phyloP scores from a whole-genome alignment of 179 eudicot species.

The Silene vulgaris region DNA sequence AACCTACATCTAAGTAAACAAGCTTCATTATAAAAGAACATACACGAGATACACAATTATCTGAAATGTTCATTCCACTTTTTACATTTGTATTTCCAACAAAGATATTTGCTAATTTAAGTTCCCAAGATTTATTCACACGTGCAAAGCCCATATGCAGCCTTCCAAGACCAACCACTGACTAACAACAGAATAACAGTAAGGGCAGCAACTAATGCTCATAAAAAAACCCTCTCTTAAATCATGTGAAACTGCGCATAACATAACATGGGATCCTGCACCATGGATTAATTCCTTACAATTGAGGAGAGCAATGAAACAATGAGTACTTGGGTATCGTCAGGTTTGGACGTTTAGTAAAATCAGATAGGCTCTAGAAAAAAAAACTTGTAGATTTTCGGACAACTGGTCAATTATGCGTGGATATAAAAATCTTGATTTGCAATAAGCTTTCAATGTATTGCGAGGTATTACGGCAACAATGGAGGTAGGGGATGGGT shows the following conservation, averaged over 20 bases:
- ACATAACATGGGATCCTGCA: not conserved
- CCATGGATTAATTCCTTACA: not conserved
- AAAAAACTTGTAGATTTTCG: not conserved
- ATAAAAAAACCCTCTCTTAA: no score
- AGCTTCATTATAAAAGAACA: conserved; percentile 12
- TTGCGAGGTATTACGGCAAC: not conserved
- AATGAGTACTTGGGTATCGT: not conserved
- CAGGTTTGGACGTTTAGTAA: not conserved
- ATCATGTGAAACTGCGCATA: no score
- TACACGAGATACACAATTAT: not conserved
- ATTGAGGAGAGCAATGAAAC: not conserved
- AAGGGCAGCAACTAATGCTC: not conserved
- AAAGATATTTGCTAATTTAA: not conserved
- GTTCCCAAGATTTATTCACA: not conserved
- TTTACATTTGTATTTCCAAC: not conserved
- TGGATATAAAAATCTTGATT: not conserved
- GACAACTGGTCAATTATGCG: not conserved
- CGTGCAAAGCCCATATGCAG: not conserved
- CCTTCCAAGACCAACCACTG: not conserved
- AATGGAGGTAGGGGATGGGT: no score
- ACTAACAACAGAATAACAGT: conserved; percentile 1
- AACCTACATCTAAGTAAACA: not conserved
- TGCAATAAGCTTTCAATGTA: not conserved
- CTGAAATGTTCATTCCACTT: not conserved
- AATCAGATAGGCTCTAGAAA: not conserved